Evolutionary conservation across 2,329 filamentous ascomycete species (phyloP), one percentile per base, ranked within the genome.

Genomic region (Colletotrichum viniferum): DNA sequence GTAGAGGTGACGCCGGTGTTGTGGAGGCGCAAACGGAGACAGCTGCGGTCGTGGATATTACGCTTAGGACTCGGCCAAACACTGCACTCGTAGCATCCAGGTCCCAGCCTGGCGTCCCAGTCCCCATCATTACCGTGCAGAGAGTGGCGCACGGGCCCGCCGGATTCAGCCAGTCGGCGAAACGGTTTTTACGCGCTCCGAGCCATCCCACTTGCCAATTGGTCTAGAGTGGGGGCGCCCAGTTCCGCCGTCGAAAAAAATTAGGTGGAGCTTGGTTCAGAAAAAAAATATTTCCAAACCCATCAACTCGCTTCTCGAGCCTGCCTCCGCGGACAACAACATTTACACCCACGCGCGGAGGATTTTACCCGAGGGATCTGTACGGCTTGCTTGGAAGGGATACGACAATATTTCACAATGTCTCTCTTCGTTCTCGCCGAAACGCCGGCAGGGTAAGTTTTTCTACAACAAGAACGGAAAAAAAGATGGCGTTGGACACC

Each of bases 341-440:
- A 82, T 83, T 82, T 82, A 83, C 80, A 83, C 80, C 79, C 70
- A 81, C 79, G 81, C 80, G 80, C 84, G 81, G 82, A 83, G 81
- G 82, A 79, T 74, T 72, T 77, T 69, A 79, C 69, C 71, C 48
- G 73, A 76, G 78, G 63, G 69, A 77, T 75, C 21, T 68, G n/a
- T 60, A 63, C 65, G 63, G 64, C 55, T 76, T 68, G 70, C 71
- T 74, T 77, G 76, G 77, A 69, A 77, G 65, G 61, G 69, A 68
- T 55, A 38, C 68, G 69, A 62, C 80, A 78, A 80, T 81, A 55
- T 52, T 36, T 72, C 86, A 92, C 79, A 79, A 97, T 97, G 94
- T 94, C 94, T 88, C 92, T 97, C 85, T 97, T 98, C 87, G 94
- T 98, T 87, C 93, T 98, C 81, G 94, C 94, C 83, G 96, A 98